Evolutionary conservation across 2,329 filamentous ascomycete genomes (phyloP).

Genomic region (Hortaea werneckii): DNA sequence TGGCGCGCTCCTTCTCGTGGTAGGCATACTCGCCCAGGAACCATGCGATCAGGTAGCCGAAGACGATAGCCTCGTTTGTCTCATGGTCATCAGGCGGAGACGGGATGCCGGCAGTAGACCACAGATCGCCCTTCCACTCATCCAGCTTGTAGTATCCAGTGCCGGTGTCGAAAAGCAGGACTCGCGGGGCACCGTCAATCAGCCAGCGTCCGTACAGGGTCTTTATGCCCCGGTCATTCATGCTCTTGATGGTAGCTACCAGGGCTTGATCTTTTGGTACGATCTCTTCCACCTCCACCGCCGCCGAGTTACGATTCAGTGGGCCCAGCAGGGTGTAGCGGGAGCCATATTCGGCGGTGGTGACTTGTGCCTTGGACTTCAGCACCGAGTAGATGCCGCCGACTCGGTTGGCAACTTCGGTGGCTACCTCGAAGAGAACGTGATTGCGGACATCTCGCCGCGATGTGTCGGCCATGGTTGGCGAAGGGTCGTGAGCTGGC

Average conservation of each 20-base stretch:
- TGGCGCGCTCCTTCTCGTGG: conserved; percentile 81
- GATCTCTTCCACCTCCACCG: conserved; percentile 94
- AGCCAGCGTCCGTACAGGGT: conserved; percentile 94
- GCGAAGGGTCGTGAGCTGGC: not conserved
- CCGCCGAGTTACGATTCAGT: conserved; percentile 82
- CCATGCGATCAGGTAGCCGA: conserved; percentile 95
- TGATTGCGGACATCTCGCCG: conserved; percentile 80
- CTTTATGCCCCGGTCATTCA: conserved; percentile 83
- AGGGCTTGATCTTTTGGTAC: conserved; percentile 73
- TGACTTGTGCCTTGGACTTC: conserved; percentile 97
- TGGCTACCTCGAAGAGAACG: conserved; percentile 91
- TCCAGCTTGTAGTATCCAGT: conserved; percentile 84
- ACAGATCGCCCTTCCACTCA: conserved; percentile 95
- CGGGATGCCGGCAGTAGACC: conserved; percentile 88
- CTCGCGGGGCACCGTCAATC: conserved; percentile 89
- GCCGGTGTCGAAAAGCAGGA: conserved; percentile 88
- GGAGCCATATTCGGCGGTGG: conserved; percentile 96
- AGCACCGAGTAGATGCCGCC: conserved; percentile 98
- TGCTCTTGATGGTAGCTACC: conserved; percentile 73
- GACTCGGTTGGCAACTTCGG: conserved; percentile 94
- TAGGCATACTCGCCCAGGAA: conserved; percentile 96
- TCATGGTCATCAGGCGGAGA: conserved; percentile 84
- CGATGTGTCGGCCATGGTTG: conserved; percentile 27
- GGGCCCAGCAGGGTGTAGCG: conserved; percentile 92
- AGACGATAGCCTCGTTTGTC: conserved; percentile 95